Base-by-base conservation (phyloP, 495 filamentous ascomycete species). In the Friedmanniomyces simplex region DNA sequence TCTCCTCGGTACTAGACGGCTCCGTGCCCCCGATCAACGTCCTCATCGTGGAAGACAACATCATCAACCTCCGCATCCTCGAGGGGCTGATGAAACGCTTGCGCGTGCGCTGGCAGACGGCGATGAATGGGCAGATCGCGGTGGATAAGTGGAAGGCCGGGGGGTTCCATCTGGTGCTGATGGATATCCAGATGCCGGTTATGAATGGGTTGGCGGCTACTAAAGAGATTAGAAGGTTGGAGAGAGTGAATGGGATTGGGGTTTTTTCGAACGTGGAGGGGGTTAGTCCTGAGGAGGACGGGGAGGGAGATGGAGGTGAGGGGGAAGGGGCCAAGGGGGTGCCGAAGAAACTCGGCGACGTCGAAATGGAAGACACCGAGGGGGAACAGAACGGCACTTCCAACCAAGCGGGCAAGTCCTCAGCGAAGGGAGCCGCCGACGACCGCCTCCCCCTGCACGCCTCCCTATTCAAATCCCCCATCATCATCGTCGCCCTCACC, bases 151-250 rank as follows among this genome's bases (percentile, higher is more conserved):
- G 93, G 93, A 81, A 87, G 14, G 76, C 81, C 13, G 93, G 93
- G 30, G 93, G 93, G n/a, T 98, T 95, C 66, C 93, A 98, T 72
- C 73, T 98, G 59, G 93, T 98, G 26, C 72, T 98, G 54, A 98
- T 98, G 93, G 93, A 98, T 69, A 97, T 98, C 63, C 93, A 98
- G 66, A 74, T 98, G 53, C 93, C 93, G 0, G 87, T 97, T 56
- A 98, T 98, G 93, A 95, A 83, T 63, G 93, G 93, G 0, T 70
- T 98, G 54, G 89, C 96, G 52, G 93, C 93, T n/a, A 97, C 93
- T 0, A 90, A 90, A 62, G 93, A 98, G 74, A 98, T 98, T 49
- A 78, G 93, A 58, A 74, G 94, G 52, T 72, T 98, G 43, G 93
- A 98, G 70, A 79, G 87, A 34, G 77, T 91, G 43, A 97, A 96